Evolutionary conservation across 2,329 filamentous ascomycete species (phyloP).

Genomic region (Colletotrichum acutatum): DNA sequence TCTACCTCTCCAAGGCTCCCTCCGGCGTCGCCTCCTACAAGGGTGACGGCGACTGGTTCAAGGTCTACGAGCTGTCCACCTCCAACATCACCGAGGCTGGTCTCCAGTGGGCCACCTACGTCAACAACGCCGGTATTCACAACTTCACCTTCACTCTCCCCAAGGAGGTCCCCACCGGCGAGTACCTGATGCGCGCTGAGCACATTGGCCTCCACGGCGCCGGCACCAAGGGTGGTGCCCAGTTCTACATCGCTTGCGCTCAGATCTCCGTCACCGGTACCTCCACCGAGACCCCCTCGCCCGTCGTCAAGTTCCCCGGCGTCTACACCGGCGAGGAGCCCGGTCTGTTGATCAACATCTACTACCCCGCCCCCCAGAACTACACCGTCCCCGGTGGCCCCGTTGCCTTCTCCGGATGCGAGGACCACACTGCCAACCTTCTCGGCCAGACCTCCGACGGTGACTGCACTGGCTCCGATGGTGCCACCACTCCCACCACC

Average conservation of each 20-base stretch:
- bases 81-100: conserved; percentile 42
- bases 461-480: conserved; percentile 46
- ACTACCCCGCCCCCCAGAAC: conserved; percentile 47
- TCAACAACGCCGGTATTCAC: conserved; percentile 43
- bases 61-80: conserved; percentile 48
- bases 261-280: conserved; percentile 47
- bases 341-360: conserved; percentile 48
- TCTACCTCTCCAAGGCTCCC: conserved; percentile 51
- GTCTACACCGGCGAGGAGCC: conserved; percentile 46
- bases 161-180: conserved; percentile 47
- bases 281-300: conserved; percentile 44
- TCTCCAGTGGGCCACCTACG: conserved; percentile 46
- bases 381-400: conserved; percentile 47
- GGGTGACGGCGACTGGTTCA: conserved; percentile 50
- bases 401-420: conserved; percentile 48
- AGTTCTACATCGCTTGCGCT: conserved; percentile 51
- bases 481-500: conserved; percentile 26
- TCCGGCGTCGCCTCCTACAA: conserved; percentile 43
- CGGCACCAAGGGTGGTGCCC: conserved; percentile 44
- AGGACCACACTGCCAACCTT: conserved; percentile 51
- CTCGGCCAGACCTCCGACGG: conserved; percentile 46
- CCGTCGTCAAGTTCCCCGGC: conserved; percentile 46
- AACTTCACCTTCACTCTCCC: conserved; percentile 55
- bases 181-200: conserved; percentile 50
- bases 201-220: conserved; percentile 49